Evolutionary conservation across 768 basidiomycete genomes (phyloP).

Genomic region (Russula virescens): DNA sequence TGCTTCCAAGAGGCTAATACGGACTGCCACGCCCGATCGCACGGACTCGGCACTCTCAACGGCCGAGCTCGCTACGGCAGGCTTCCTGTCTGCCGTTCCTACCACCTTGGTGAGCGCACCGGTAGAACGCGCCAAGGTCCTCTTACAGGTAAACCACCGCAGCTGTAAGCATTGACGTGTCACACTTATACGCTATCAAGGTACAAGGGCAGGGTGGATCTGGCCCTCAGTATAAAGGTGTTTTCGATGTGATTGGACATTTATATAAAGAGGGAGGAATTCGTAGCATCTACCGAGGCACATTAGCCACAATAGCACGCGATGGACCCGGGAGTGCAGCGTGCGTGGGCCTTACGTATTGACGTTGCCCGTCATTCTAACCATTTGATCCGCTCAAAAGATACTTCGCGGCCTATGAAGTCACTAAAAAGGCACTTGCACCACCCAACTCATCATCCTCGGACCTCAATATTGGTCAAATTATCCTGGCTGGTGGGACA

Average conservation of each 20-base stretch:
- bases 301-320: constrained; percentile 86
- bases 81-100: constrained; percentile 91
- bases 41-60: constrained; percentile 56
- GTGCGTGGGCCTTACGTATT: constrained; percentile 42
- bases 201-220: constrained; percentile 83
- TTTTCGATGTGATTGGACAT: constrained; percentile 83
- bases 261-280: constrained; percentile 93
- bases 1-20: constrained; percentile 82
- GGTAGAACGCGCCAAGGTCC: constrained; percentile 93
- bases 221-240: constrained; percentile 77
- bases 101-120: constrained; percentile 91
- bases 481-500: constrained; percentile 88
- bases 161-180: neutral
- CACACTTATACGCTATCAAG: constrained; percentile 58
- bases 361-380: constrained; percentile 2
- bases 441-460: constrained; percentile 74
- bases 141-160: constrained; percentile 63
- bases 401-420: constrained; percentile 96
- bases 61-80: constrained; percentile 82
- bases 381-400: constrained; percentile 36
- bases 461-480: constrained; percentile 76
- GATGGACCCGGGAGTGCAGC: constrained; percentile 97
- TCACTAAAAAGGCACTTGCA: constrained; percentile 81
- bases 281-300: constrained; percentile 87
- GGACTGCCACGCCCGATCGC: constrained; percentile 72